These are phyloP conservation scores for Saturnispora serradocipensis DNA, from an alignment of 805 yeast species.

Conservation along the genomic window DNA sequence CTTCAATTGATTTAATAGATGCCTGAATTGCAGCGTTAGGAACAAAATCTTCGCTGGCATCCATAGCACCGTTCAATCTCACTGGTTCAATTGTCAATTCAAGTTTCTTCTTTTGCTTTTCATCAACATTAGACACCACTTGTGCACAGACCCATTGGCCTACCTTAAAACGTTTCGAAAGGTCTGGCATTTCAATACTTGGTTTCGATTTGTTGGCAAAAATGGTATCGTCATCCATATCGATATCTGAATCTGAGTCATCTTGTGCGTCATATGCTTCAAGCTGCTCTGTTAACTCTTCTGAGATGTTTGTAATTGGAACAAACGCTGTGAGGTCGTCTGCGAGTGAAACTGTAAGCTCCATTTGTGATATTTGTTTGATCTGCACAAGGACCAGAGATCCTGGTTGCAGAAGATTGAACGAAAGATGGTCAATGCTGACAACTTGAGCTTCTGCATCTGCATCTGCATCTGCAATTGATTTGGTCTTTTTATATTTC, in stretches of 20 bases:
- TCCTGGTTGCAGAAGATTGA: slow-evolving; percentile 61
- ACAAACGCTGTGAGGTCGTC: slow-evolving; percentile 75
- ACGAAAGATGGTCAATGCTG: slow-evolving; percentile 53
- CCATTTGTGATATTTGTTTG: slow-evolving; percentile 47
- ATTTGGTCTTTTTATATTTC: slow-evolving; percentile 25
- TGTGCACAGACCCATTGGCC: slow-evolving; percentile 87
- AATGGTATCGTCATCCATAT: slow-evolving; percentile 14
- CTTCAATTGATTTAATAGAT: slow-evolving; percentile 73
- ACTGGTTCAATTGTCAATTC: slow-evolving; percentile 69
- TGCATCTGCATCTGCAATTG: slow-evolving; percentile 19
- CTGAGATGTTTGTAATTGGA: slow-evolving; percentile 64
- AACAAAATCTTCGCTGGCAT: slow-evolving; percentile 53
- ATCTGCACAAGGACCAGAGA: slow-evolving; percentile 73
- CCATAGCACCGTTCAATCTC: slow-evolving; percentile 51
- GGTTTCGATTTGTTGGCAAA: slow-evolving; percentile 21
- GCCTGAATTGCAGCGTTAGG: slow-evolving; percentile 65
- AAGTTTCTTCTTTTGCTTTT: slow-evolving; percentile 47
- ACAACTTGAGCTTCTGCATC: slow-evolving; percentile 22
- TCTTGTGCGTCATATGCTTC: slow-evolving; percentile 48
- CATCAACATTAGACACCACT: slow-evolving; percentile 44
- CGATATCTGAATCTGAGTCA: slow-evolving; percentile 30
- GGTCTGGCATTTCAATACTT: slow-evolving; percentile 45
- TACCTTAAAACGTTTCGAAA: slow-evolving; percentile 42
- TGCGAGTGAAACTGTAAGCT: slow-evolving; percentile 62
- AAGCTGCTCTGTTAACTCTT: slow-evolving; percentile 45